Conservation (phyloP, 1,139 yeast genomes). For the Kodamaea sp. region DNA sequence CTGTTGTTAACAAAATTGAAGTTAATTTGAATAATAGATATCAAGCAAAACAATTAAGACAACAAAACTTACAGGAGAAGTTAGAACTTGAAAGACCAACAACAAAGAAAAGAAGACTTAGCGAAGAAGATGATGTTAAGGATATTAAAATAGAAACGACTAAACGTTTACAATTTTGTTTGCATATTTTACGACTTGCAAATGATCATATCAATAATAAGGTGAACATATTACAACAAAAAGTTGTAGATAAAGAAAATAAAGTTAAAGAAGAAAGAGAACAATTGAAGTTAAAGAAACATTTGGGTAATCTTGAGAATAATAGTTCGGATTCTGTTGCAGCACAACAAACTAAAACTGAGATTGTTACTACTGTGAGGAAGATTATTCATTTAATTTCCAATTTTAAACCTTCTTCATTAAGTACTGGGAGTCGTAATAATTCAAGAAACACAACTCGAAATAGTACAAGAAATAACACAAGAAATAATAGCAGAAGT, state of each 20-base stretch:
- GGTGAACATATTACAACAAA: slow-evolving; percentile 55
- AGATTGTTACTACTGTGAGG: slow-evolving; percentile 82
- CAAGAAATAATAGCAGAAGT: no score
- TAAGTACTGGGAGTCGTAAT: slow-evolving; percentile 19
- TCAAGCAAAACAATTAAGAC: slow-evolving; percentile 24
- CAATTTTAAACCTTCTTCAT: slow-evolving; percentile 76
- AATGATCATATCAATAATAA: slow-evolving; percentile 66
- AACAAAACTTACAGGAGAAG: slow-evolving; percentile 5
- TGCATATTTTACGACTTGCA: slow-evolving; percentile 71
- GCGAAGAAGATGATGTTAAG: slow-evolving; percentile 6
- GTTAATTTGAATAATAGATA: slow-evolving; percentile 42
- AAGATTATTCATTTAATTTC: slow-evolving; percentile 85
- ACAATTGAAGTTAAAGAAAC: slow-evolving; percentile 12
- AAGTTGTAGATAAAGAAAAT: slow-evolving; percentile 25
- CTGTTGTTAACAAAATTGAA: slow-evolving; percentile 52
- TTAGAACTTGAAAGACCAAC: slow-evolving; percentile 6
- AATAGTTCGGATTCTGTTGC: slow-evolving; percentile 15
- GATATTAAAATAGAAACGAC: slow-evolving; percentile 56
- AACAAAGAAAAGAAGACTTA: slow-evolving; percentile 22
- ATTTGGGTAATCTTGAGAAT: slow-evolving; percentile 1
- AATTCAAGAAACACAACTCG: slow-evolving; percentile 19
- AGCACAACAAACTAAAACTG: slow-evolving; percentile 62
- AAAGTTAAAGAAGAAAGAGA: slow-evolving; percentile 16
- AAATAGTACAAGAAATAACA: no score
- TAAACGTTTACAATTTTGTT: slow-evolving; percentile 65